Conservation (phyloP, 345 rosid genomes). For the Citrus maxima region DNA sequence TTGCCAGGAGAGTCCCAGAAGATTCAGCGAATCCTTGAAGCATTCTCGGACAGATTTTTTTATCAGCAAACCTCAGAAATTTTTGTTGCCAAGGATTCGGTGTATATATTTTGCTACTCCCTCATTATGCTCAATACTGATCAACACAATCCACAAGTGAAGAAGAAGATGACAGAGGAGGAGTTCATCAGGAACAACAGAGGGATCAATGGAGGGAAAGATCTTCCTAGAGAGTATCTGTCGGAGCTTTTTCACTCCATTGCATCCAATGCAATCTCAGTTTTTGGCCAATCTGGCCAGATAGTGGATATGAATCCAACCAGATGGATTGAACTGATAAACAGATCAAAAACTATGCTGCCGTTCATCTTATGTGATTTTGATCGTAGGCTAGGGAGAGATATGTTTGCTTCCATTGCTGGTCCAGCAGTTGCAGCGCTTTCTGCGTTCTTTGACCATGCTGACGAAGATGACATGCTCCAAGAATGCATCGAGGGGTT, state of each 20-base stretch:
- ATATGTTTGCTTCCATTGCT: slow-evolving; percentile 83
- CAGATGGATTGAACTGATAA: slow-evolving; percentile 75
- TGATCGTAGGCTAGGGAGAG: slow-evolving; percentile 70
- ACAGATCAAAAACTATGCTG: slow-evolving; percentile 42
- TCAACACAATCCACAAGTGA: slow-evolving; percentile 89
- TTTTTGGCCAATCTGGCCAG: slow-evolving; percentile 47
- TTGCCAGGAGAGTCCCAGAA: slow-evolving; percentile 93
- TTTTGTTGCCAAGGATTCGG: slow-evolving; percentile 73
- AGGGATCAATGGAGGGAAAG: slow-evolving; percentile 78
- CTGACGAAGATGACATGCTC: slow-evolving; percentile 83
- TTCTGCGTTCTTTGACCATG: slow-evolving; percentile 80
- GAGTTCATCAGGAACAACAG: slow-evolving; percentile 87
- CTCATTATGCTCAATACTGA: slow-evolving; percentile 96
- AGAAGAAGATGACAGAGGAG: slow-evolving; percentile 95
- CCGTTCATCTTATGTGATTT: slow-evolving; percentile 53
- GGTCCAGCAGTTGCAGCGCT: slow-evolving; percentile 88
- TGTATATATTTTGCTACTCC: slow-evolving; percentile 74
- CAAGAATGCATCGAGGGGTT: slow-evolving; percentile 90
- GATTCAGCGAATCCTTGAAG: slow-evolving; percentile 79
- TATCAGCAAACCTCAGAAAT: slow-evolving; percentile 66
- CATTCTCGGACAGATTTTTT: slow-evolving; percentile 68
- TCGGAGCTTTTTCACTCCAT: slow-evolving; percentile 82
- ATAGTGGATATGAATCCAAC: slow-evolving; percentile 65
- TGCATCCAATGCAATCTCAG: slow-evolving; percentile 48
- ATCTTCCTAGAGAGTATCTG: slow-evolving; percentile 89